Conservation (phyloP, 2,329 filamentous ascomycete genomes). For the Ophiostoma perfectum region DNA sequence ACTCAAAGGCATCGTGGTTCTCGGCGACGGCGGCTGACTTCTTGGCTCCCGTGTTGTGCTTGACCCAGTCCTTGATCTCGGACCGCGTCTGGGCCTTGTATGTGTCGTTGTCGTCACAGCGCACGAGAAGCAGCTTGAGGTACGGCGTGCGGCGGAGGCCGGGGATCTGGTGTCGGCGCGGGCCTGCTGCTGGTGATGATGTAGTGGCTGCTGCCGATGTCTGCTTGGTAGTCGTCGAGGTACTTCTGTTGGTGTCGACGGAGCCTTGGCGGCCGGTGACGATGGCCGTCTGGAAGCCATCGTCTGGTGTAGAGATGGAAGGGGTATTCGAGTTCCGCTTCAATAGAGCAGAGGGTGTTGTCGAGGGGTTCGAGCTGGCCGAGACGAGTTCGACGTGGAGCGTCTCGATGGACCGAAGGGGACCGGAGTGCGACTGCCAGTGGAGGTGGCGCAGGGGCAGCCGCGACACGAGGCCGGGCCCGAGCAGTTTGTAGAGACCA, state of each 20-base stretch:
- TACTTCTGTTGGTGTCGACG: constrained; percentile 30
- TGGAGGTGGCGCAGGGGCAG: constrained; percentile 87
- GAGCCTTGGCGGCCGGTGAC: constrained; percentile 41
- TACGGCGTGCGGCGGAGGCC: constrained; percentile 90
- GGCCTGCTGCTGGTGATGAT: background rate
- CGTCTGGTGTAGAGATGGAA: constrained; percentile 37
- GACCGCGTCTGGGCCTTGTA: constrained; percentile 79
- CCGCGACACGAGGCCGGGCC: constrained; percentile 68
- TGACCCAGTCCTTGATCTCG: constrained; percentile 86
- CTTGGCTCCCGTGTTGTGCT: constrained; percentile 59
- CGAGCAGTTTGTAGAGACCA: constrained; percentile 76
- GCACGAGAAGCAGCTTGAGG: constrained; percentile 79
- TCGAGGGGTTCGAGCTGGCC: constrained; percentile 43
- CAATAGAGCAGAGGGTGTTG: constrained; percentile 23
- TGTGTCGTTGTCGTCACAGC: constrained; percentile 91
- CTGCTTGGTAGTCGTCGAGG: background rate
- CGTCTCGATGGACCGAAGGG: constrained; percentile 86
- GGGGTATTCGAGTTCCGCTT: background rate
- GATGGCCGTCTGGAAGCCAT: constrained; percentile 57
- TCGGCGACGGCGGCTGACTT: constrained; percentile 66
- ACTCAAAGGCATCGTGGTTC: constrained; percentile 94
- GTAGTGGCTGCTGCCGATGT: background rate
- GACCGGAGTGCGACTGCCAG: constrained; percentile 92
- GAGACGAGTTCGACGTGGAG: constrained; percentile 85
- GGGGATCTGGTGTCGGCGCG: constrained; percentile 78